A percentile compares a stretch with the other conserved stretches of the same genome.
phyloP scores from a whole-genome alignment of 2,329 filamentous ascomycete genomes.

The Colletotrichum sp. region DNA sequence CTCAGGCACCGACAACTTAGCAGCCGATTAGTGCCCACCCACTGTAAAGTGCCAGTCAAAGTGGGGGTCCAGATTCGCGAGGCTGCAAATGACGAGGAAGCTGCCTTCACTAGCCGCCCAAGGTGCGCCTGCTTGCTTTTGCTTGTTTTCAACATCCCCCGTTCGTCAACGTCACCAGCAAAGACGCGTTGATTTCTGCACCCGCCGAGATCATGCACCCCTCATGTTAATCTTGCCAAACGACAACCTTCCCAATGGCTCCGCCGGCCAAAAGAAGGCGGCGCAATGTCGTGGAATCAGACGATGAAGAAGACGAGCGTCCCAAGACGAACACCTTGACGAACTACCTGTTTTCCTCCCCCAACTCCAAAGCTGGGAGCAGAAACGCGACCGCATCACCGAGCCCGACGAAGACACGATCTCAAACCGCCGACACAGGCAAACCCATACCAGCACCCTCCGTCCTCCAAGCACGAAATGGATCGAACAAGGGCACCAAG shows the following conservation, averaged over 20 bases:
- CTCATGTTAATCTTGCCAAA: constrained; percentile 10
- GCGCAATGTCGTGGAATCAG: constrained; percentile 59
- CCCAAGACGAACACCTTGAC: constrained; percentile 50
- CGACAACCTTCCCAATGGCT: constrained; percentile 47
- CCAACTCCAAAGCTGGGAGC: constrained; percentile 41
- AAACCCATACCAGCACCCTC: constrained; percentile 13
- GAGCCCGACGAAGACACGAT: constrained; percentile 41
- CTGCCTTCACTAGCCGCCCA: not conserved
- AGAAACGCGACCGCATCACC: constrained; percentile 41
- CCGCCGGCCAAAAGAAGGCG: constrained; percentile 64
- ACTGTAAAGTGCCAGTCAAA: not conserved
- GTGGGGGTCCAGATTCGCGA: constrained; percentile 8
- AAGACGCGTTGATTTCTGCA: not conserved
- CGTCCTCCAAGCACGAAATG: constrained; percentile 26
- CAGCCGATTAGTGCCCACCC: not conserved
- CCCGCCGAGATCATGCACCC: not conserved
- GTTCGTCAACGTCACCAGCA: not conserved
- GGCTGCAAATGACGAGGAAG: constrained; percentile 12
- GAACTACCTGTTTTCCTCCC: constrained; percentile 61
- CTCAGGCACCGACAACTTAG: not conserved
- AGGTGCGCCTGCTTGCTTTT: not conserved
- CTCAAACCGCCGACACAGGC: not conserved
- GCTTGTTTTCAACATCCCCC: not conserved
- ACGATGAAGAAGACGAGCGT: constrained; percentile 51
- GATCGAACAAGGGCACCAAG: constrained; percentile 30